phyloP scores from a whole-genome alignment of 2,329 filamentous ascomycete species.

The Penicillium janthinellum region DNA sequence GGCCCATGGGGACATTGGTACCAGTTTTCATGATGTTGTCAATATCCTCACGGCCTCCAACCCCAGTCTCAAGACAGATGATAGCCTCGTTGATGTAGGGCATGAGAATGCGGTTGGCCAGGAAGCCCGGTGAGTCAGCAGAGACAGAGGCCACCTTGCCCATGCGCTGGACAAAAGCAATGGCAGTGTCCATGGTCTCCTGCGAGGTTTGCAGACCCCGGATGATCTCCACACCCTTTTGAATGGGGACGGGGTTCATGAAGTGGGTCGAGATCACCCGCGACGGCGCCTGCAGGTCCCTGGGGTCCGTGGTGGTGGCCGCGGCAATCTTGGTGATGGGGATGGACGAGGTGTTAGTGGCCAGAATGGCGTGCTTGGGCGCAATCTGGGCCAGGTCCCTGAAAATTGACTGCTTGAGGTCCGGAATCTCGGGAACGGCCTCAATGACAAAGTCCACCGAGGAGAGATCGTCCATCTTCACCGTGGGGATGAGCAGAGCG shows the following conservation, averaged over 20 bases:
- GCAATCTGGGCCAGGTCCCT: slow-evolving; percentile 77
- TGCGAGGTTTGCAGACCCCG: slow-evolving; percentile 87
- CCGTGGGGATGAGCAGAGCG: slow-evolving; percentile 68
- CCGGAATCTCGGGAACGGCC: slow-evolving; percentile 88
- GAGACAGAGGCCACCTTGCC: slow-evolving; percentile 88
- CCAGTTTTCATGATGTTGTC: slow-evolving; percentile 99
- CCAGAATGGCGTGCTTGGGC: slow-evolving; percentile 81
- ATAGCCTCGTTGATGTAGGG: slow-evolving; percentile 99
- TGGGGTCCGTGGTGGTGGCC: slow-evolving; percentile 75
- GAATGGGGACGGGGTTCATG: slow-evolving; percentile 97
- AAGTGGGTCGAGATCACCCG: slow-evolving; percentile 96
- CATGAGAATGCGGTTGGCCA: slow-evolving; percentile 97
- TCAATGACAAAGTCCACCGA: slow-evolving; percentile 97
- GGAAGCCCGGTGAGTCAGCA: slow-evolving; percentile 87
- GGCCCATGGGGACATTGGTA: slow-evolving; percentile 98
- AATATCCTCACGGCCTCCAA: slow-evolving; percentile 87
- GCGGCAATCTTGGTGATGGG: slow-evolving; percentile 96
- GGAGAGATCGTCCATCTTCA: slow-evolving; percentile 73
- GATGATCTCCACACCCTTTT: slow-evolving; percentile 98
- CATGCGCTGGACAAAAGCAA: slow-evolving; percentile 87
- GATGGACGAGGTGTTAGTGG: slow-evolving; percentile 98
- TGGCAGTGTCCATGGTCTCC: slow-evolving; percentile 76
- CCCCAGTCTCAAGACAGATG: slow-evolving; percentile 90
- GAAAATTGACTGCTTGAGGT: slow-evolving; percentile 88
- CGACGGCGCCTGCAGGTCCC: slow-evolving; percentile 76